phyloP scores from a whole-genome alignment of 176 grass and related monocot species.

The Carex parvula region DNA sequence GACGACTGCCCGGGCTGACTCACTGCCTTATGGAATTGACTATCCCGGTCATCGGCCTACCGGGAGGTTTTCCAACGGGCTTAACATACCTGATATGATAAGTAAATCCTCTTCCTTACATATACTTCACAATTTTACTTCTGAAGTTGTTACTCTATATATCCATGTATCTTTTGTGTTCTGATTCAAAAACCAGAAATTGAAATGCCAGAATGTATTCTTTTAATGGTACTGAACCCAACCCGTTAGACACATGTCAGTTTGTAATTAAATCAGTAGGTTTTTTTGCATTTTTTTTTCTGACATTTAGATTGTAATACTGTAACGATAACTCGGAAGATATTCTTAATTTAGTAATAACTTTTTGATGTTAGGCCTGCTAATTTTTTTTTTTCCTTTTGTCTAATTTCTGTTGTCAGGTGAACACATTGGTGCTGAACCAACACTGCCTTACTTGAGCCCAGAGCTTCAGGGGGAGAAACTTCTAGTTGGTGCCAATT shows the following conservation, averaged over 20 bases:
- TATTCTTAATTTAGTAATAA: background rate
- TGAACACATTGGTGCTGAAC: constrained; percentile 61
- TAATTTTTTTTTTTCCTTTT: background rate
- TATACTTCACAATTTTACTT: background rate
- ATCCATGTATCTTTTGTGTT: background rate
- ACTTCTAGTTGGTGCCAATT: constrained; percentile 95
- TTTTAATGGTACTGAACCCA: background rate
- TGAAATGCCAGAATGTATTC: background rate
- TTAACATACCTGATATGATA: constrained; percentile 92
- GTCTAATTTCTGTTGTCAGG: constrained; percentile 30
- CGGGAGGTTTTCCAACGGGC: constrained; percentile 86
- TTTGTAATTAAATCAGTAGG: background rate
- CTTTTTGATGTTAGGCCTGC: background rate
- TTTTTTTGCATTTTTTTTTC: background rate
- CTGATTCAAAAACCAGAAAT: background rate
- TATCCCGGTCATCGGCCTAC: constrained; percentile 56
- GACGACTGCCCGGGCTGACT: constrained; percentile 78
- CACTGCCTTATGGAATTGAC: constrained; percentile 89
- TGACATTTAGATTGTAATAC: background rate
- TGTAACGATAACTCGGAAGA: background rate
- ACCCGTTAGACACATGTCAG: background rate
- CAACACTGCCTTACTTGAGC: constrained; percentile 66
- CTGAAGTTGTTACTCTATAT: background rate
- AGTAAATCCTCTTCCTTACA: constrained; percentile 29
- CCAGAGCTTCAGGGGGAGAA: constrained; percentile 60